Percentiles rank a stretch among this genome's conserved stretches.
Evolutionary conservation across 805 yeast species (phyloP).

Genomic region (Dipodascus albidus): DNA sequence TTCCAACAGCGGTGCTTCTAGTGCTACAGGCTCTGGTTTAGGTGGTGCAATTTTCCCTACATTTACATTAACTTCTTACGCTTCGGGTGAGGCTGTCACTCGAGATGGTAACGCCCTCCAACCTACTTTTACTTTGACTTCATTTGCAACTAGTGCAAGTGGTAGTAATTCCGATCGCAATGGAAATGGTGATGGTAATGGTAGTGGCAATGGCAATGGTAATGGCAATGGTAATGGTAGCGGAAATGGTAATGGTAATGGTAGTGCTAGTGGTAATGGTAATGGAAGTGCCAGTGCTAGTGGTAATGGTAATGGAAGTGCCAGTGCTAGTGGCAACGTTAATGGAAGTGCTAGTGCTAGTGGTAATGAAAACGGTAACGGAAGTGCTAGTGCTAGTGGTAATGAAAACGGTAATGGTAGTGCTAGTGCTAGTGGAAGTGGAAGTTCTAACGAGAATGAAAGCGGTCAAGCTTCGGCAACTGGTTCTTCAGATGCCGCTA

Average conservation of each 20-base stretch:
- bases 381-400: background rate
- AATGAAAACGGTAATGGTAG: background rate
- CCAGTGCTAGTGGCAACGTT: too few relatives aligned
- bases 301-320: too few relatives aligned
- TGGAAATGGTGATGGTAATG: background rate
- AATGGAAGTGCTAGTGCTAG: too few relatives aligned
- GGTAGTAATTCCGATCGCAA: background rate
- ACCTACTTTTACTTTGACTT: background rate
- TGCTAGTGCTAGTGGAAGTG: background rate
- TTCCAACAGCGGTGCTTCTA: background rate
- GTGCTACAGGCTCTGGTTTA: background rate
- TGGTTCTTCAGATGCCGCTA: background rate
- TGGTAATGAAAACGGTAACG: background rate
- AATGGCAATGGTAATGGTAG: too few relatives aligned
- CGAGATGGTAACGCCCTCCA: background rate
- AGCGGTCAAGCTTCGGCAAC: background rate
- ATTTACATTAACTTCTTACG: background rate
- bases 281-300: background rate
- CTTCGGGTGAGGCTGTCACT: constrained; percentile 1
- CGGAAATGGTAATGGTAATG: background rate
- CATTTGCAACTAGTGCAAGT: background rate
- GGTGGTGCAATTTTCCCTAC: background rate
- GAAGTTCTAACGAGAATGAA: background rate
- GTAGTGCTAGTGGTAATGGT: background rate
- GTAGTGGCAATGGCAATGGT: background rate